Percentiles rank a stretch among this genome's conserved stretches.
Evolutionary conservation across 441 rosid species (phyloP).

Genomic region (Adansonia gregorii): DNA sequence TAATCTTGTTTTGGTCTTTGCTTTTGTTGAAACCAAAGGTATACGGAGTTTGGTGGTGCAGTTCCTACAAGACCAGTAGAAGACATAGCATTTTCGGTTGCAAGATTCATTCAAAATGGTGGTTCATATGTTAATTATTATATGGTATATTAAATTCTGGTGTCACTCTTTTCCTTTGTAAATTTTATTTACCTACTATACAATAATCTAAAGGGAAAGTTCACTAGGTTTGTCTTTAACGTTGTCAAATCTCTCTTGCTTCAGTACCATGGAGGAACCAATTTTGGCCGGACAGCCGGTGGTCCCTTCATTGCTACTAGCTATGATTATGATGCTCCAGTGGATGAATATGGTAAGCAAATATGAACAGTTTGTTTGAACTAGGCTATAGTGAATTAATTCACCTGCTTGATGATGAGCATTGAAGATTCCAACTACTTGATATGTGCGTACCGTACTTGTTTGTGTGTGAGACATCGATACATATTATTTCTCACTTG

Average conservation of each 20-base stretch:
- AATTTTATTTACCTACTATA: neutral
- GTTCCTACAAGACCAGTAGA: constrained; percentile 53
- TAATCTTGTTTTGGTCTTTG: neutral
- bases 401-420: constrained; percentile 13
- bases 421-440: constrained; percentile 5
- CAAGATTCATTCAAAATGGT: constrained; percentile 59
- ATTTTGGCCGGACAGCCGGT: constrained; percentile 67
- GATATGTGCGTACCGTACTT: neutral
- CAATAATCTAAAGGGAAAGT: neutral
- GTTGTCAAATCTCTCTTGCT: neutral
- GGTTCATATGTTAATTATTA: constrained; percentile 66
- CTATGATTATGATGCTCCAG: constrained; percentile 75
- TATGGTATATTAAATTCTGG: constrained; percentile 51
- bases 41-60: constrained; percentile 59
- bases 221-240: neutral
- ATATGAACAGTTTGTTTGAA: neutral
- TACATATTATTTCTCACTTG: neutral
- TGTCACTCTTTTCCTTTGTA: neutral
- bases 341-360: constrained; percentile 68
- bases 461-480: neutral
- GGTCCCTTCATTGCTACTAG: constrained; percentile 71
- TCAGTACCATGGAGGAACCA: constrained; percentile 79
- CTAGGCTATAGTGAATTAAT: neutral
- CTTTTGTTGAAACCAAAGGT: constrained; percentile 35
- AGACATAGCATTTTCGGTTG: constrained; percentile 61